Evolutionary conservation across 2,329 filamentous ascomycete genomes (phyloP).

Genomic region (Graphilbum fragrans): DNA sequence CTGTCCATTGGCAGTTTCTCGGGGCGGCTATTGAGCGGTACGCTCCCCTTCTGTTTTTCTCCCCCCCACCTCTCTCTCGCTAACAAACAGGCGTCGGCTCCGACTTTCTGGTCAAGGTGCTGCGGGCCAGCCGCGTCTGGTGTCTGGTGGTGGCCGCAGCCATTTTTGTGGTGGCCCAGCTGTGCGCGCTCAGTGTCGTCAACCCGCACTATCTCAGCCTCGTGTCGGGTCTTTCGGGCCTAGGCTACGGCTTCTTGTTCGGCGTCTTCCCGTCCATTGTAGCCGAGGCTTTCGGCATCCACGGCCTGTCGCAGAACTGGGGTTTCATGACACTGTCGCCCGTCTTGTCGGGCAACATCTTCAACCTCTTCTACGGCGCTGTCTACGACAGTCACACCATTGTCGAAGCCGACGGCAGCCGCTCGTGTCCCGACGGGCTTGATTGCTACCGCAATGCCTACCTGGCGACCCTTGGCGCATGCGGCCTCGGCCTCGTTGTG

Average conservation of each 20-base stretch:
- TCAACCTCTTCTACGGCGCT: constrained; percentile 80
- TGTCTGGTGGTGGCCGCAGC: constrained; percentile 67
- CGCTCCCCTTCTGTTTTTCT: constrained; percentile 14
- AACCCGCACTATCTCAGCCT: constrained; percentile 67
- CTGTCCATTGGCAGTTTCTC: constrained; percentile 81
- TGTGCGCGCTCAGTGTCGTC: constrained; percentile 60
- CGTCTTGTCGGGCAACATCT: constrained; percentile 77
- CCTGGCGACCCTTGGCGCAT: constrained; percentile 62
- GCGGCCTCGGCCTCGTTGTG: constrained; percentile 54
- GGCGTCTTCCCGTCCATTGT: constrained; percentile 85
- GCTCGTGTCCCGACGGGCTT: constrained; percentile 65
- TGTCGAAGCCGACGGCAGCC: constrained; percentile 54
- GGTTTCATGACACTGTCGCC: constrained; percentile 87
- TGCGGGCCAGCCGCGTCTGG: constrained; percentile 79
- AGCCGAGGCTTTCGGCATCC: constrained; percentile 82
- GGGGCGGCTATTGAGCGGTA: constrained; percentile 68
- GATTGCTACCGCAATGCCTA: constrained; percentile 76
- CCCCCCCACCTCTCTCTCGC: background rate
- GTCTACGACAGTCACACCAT: constrained; percentile 75
- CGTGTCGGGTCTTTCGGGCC: constrained; percentile 72
- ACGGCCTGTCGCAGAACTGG: constrained; percentile 89
- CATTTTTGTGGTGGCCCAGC: constrained; percentile 70
- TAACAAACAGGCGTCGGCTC: constrained; percentile 61
- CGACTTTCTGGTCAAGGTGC: constrained; percentile 73
- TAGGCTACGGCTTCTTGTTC: constrained; percentile 88